phyloP scores from a whole-genome alignment of 108 stramenopile genomes.

The Pelagomonas calceolata region DNA sequence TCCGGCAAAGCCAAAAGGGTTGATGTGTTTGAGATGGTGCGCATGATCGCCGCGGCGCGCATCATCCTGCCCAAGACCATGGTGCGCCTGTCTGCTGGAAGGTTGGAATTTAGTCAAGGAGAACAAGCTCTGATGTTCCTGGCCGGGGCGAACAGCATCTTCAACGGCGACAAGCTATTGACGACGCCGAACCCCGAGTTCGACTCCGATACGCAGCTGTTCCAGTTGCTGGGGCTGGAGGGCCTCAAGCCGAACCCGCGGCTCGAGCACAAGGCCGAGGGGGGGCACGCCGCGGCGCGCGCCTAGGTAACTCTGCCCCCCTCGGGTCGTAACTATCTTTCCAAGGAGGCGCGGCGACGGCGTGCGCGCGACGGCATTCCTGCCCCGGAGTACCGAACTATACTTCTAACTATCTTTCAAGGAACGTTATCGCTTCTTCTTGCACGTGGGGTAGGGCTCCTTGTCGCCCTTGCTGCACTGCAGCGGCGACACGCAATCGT shows the following conservation, averaged over 20 bases:
- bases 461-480: no score
- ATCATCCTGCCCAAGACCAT: constrained; percentile 93
- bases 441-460: no score
- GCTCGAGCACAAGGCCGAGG: background rate
- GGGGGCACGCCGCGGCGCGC: no score
- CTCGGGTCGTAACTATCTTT: no score
- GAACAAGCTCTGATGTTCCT: constrained; percentile 94
- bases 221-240: constrained; percentile 62
- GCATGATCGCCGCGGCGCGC: constrained; percentile 94
- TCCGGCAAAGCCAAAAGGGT: constrained; percentile 38
- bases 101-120: constrained; percentile 79
- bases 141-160: constrained; percentile 94
- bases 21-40: constrained; percentile 89
- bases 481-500: no score
- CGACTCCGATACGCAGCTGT: constrained; percentile 69
- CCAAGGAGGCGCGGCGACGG: no score
- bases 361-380: no score
- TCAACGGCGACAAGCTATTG: constrained; percentile 89
- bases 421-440: no score
- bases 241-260: constrained; percentile 16
- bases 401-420: no score
- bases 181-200: constrained; percentile 90
- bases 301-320: no score
- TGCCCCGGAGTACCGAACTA: no score
- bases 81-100: constrained; percentile 89